Percentiles rank a stretch among this genome's conserved stretches.
Conservation (phyloP, 192 early-diverging fungal genomes). For the Fimicolochytrium jonesii region DNA sequence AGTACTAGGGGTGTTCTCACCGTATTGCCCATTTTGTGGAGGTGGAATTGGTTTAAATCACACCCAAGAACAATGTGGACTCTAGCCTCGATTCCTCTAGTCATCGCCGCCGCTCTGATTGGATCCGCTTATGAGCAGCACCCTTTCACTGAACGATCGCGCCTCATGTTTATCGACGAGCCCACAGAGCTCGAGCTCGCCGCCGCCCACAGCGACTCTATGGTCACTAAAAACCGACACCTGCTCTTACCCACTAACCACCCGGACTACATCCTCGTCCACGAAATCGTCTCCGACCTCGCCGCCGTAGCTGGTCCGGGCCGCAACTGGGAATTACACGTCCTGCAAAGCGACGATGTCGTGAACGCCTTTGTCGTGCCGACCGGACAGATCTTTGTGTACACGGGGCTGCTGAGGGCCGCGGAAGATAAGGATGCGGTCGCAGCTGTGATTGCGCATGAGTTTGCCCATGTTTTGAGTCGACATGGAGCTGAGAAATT, state of each 20-base stretch:
- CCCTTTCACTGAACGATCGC: conserved; percentile 23
- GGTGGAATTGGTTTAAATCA: conserved; percentile 19
- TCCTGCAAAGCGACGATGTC: conserved; percentile 29
- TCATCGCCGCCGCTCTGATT: not conserved
- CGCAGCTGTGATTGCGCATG: conserved; percentile 37
- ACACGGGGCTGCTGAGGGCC: conserved; percentile 32
- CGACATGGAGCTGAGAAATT: conserved; percentile 34
- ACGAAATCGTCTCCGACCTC: conserved; percentile 17
- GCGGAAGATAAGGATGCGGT: conserved; percentile 24
- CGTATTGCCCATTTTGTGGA: conserved; percentile 28
- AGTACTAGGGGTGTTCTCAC: conserved; percentile 10
- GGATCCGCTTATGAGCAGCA: conserved; percentile 21
- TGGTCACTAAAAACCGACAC: conserved; percentile 10
- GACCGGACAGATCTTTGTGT: conserved; percentile 42
- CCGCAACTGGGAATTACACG: conserved; percentile 37
- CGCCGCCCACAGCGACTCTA: conserved; percentile 10
- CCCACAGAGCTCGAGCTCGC: conserved; percentile 23
- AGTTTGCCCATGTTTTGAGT: conserved; percentile 36
- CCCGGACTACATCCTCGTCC: conserved; percentile 2
- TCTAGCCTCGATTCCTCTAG: conserved; percentile 16
- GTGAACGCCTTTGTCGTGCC: conserved; percentile 43
- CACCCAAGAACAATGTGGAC: conserved; percentile 22
- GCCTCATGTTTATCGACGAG: conserved; percentile 41
- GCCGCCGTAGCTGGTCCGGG: conserved; percentile 21
- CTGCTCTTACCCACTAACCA: conserved; percentile 13